phyloP scores from a whole-genome alignment of 768 basidiomycete genomes.

The Rhizopogon salebrosus region DNA sequence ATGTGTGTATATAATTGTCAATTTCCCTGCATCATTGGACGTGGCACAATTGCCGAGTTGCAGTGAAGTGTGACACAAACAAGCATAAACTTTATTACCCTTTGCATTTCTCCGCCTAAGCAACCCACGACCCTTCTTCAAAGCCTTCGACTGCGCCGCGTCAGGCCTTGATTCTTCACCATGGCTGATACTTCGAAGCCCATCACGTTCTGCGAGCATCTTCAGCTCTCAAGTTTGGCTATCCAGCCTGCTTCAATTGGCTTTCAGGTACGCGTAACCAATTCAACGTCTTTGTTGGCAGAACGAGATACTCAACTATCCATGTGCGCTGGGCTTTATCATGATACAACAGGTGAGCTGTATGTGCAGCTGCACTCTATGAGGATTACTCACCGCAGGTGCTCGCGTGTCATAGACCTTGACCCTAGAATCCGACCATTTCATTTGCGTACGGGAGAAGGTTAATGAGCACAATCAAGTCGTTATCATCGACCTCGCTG shows the following conservation, averaged over 20 bases:
- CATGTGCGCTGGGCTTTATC: slow-evolving; percentile 23
- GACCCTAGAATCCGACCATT: slow-evolving; percentile 96
- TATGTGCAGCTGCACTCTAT: not conserved
- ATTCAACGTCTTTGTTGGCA: slow-evolving; percentile 1
- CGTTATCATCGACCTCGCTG: slow-evolving; percentile 96
- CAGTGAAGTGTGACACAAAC: slow-evolving; percentile 25
- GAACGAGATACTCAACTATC: not conserved
- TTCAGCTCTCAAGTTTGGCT: slow-evolving; percentile 92
- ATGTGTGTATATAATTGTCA: not conserved
- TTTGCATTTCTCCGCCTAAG: slow-evolving; percentile 6
- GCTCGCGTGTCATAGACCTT: slow-evolving; percentile 53
- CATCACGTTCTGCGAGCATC: slow-evolving; percentile 85
- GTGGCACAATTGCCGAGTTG: not conserved
- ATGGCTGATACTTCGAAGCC: slow-evolving; percentile 49
- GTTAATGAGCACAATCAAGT: slow-evolving; percentile 95
- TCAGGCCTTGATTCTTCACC: slow-evolving; percentile 8
- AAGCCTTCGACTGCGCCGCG: slow-evolving; percentile 10
- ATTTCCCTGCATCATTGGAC: slow-evolving; percentile 1
- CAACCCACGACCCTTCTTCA: slow-evolving; percentile 20
- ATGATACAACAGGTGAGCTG: slow-evolving; percentile 15
- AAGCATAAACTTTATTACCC: slow-evolving; percentile 24
- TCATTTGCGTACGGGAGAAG: slow-evolving; percentile 96
- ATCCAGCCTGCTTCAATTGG: slow-evolving; percentile 96
- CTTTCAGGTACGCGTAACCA: slow-evolving; percentile 72
- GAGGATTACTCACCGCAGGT: not conserved